These are phyloP conservation scores for Yueomyces sp. DNA, from an alignment of 805 yeast genomes.

Conservation along the genomic window DNA sequence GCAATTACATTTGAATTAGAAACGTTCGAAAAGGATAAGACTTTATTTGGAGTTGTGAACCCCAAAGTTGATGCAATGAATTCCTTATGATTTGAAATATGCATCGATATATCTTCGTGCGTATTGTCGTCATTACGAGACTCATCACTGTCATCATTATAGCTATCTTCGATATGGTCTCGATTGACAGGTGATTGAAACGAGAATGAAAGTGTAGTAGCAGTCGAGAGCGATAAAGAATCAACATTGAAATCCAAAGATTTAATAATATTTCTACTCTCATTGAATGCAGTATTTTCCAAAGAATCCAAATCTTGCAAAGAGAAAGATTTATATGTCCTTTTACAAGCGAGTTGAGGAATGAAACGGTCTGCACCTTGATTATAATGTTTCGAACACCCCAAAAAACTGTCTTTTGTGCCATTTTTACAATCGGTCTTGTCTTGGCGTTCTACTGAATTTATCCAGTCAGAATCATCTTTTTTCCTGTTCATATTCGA, in stretches of 20 bases:
- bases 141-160: no score
- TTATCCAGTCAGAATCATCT: no score
- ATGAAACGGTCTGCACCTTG: conserved; percentile 19
- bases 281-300: background rate
- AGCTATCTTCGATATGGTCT: no score
- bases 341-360: conserved; percentile 23
- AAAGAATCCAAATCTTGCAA: background rate
- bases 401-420: no score
- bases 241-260: background rate
- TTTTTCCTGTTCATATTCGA: no score
- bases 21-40: background rate
- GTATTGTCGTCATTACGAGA: no score
- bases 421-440: no score
- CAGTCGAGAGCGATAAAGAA: background rate
- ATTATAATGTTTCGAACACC: no score
- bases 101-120: background rate
- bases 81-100: background rate
- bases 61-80: background rate
- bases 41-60: background rate
- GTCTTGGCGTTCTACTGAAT: no score
- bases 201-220: background rate
- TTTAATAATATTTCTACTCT: no score
- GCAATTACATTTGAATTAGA: no score
- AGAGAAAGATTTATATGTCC: conserved; percentile 12
- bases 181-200: background rate